phyloP scores from a whole-genome alignment of 1,284 basidiomycete species.

The Inonotus hispidus region DNA sequence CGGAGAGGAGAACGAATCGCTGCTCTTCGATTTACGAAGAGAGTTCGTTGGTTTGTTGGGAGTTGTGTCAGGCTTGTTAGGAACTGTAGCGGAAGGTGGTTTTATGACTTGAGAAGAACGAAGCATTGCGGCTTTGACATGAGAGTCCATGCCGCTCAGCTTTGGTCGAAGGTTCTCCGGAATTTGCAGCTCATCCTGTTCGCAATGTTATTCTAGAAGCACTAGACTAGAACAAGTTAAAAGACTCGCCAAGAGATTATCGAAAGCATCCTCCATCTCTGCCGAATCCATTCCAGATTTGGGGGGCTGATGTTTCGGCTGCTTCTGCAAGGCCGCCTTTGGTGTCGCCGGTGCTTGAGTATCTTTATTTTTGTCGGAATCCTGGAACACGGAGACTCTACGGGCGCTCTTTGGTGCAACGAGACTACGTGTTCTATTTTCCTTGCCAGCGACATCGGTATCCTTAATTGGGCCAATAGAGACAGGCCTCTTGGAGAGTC shows the following conservation, averaged over 20 bases:
- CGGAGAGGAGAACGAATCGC: slow-evolving; percentile 58
- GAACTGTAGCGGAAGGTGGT: slow-evolving; percentile 33
- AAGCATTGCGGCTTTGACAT: slow-evolving; percentile 87
- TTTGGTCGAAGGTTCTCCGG: slow-evolving; percentile 71
- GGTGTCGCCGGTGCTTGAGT: not conserved
- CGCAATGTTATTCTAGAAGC: not conserved
- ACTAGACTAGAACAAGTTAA: not conserved
- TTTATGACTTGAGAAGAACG: slow-evolving; percentile 73
- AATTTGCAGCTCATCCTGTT: slow-evolving; percentile 80
- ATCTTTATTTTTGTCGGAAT: slow-evolving; percentile 10
- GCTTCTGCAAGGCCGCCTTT: not conserved
- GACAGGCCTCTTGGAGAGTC: slow-evolving; percentile 10
- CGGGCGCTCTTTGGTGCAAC: not conserved
- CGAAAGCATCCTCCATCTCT: slow-evolving; percentile 58
- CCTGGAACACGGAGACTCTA: slow-evolving; percentile 8
- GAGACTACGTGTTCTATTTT: slow-evolving; percentile 6
- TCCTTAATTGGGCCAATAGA: slow-evolving; percentile 6
- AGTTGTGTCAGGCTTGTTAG: slow-evolving; percentile 16
- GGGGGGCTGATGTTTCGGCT: not conserved
- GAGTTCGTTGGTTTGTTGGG: slow-evolving; percentile 30
- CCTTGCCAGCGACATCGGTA: slow-evolving; percentile 9
- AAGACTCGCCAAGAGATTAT: slow-evolving; percentile 57
- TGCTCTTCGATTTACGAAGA: slow-evolving; percentile 64
- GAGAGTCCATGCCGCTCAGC: slow-evolving; percentile 69
- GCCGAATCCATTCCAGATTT: not conserved